These are phyloP conservation scores for Fraxinus paxiana DNA, from an alignment of 305 asterid species.

Conservation along the genomic window DNA sequence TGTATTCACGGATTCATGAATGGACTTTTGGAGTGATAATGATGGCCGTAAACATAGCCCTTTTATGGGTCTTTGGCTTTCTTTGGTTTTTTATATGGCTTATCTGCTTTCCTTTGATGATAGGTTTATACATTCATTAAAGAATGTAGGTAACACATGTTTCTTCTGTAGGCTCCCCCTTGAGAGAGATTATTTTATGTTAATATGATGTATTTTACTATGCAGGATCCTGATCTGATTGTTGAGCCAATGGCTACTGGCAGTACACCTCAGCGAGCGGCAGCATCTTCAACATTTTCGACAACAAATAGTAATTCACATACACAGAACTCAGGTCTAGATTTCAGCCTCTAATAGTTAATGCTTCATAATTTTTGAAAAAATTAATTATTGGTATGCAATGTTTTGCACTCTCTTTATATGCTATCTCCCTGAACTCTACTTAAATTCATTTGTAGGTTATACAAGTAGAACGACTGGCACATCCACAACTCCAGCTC, in stretches of 20 bases:
- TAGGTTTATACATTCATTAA: background rate
- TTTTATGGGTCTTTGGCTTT: slow-evolving; percentile 4
- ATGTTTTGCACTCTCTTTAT: slow-evolving; percentile 12
- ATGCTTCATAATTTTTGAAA: background rate
- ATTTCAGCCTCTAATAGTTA: background rate
- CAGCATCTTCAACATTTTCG: slow-evolving; percentile 47
- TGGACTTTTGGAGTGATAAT: background rate
- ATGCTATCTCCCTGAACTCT: slow-evolving; percentile 6
- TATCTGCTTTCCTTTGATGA: background rate
- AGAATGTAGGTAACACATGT: slow-evolving; percentile 11
- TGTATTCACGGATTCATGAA: background rate
- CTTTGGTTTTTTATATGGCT: slow-evolving; percentile 14
- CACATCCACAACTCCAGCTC: slow-evolving; percentile 51
- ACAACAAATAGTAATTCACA: slow-evolving; percentile 45
- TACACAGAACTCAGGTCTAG: slow-evolving; percentile 55
- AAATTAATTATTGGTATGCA: background rate
- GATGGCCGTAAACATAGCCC: background rate
- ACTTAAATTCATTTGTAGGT: slow-evolving; percentile 38
- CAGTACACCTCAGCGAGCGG: slow-evolving; percentile 59
- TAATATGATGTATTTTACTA: slow-evolving; percentile 8
- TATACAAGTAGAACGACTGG: slow-evolving; percentile 69
- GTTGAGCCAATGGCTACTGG: slow-evolving; percentile 72
- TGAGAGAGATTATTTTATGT: slow-evolving; percentile 2
- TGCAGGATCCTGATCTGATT: slow-evolving; percentile 73
- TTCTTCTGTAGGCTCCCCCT: background rate